Conservation (phyloP, 2,329 filamentous ascomycete species). For the Phyllosticta citriasiana region DNA sequence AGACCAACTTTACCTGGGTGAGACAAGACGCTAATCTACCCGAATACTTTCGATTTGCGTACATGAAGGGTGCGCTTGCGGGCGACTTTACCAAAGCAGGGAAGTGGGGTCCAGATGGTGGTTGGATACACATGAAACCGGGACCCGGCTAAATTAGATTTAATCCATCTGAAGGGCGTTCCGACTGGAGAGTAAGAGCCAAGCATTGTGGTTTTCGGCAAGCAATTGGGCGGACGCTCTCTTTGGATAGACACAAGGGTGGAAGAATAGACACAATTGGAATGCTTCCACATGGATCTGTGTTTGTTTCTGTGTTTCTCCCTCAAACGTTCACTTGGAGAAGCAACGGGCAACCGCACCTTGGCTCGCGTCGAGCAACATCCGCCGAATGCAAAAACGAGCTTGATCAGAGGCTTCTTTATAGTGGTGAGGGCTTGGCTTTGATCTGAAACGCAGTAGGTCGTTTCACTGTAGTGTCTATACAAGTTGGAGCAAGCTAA, state of each 20-base stretch:
- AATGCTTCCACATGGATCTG: neutral
- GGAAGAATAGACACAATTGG: neutral
- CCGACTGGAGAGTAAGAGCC: neutral
- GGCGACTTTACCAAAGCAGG: conserved; percentile 71
- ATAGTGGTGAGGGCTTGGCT: neutral
- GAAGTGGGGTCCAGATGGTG: conserved; percentile 53
- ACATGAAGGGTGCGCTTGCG: conserved; percentile 53
- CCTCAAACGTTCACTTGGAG: neutral
- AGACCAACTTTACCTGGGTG: conserved; percentile 49
- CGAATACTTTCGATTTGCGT: conserved; percentile 72
- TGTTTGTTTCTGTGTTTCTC: neutral
- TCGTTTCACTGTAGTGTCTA: neutral
- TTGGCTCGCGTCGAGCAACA: neutral
- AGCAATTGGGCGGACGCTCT: neutral
- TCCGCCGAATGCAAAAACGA: neutral
- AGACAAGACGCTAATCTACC: conserved; percentile 35
- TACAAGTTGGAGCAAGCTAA: neutral
- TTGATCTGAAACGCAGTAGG: neutral
- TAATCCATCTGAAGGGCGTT: neutral
- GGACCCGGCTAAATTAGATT: conserved; percentile 38
- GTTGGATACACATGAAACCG: conserved; percentile 55
- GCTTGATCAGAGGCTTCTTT: neutral
- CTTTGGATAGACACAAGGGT: neutral
- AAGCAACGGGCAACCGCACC: neutral
- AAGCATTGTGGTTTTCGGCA: neutral